phyloP scores from a whole-genome alignment of 106 monocot genomes.

The Gastrodia elata region DNA sequence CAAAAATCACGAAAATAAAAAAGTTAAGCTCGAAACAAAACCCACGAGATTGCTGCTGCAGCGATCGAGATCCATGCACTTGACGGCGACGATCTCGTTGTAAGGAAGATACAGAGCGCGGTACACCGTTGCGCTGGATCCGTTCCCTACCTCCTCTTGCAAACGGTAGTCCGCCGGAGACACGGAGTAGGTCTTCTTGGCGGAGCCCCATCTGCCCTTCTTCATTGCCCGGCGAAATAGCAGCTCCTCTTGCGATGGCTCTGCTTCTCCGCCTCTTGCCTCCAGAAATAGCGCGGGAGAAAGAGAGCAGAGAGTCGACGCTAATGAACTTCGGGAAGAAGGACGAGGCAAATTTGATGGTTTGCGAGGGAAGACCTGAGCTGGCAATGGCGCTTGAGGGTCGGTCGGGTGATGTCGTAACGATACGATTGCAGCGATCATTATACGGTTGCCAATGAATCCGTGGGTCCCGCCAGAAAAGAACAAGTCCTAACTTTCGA shows the following conservation, averaged over 20 bases:
- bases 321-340: no score
- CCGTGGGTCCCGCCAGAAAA: no score
- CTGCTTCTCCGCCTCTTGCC: background rate
- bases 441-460: no score
- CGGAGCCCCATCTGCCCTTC: background rate
- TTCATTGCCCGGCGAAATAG: background rate
- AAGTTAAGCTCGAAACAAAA: background rate
- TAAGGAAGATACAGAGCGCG: background rate
- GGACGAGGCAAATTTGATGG: no score
- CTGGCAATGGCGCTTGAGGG: no score
- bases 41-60: conserved; percentile 10
- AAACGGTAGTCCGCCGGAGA: conserved; percentile 1
- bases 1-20: background rate
- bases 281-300: background rate
- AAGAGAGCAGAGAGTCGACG: background rate
- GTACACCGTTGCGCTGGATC: background rate
- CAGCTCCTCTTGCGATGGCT: no score
- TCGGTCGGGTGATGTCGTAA: no score
- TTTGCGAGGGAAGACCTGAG: no score
- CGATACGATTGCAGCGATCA: no score
- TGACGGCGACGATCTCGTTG: conserved; percentile 8
- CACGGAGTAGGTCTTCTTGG: conserved; percentile 1
- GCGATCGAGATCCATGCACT: conserved; percentile 6
- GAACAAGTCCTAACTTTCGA: no score
- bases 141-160: background rate